phyloP scores from a whole-genome alignment of 1,284 basidiomycete species.

The Cutaneotrichosporon sp. region DNA sequence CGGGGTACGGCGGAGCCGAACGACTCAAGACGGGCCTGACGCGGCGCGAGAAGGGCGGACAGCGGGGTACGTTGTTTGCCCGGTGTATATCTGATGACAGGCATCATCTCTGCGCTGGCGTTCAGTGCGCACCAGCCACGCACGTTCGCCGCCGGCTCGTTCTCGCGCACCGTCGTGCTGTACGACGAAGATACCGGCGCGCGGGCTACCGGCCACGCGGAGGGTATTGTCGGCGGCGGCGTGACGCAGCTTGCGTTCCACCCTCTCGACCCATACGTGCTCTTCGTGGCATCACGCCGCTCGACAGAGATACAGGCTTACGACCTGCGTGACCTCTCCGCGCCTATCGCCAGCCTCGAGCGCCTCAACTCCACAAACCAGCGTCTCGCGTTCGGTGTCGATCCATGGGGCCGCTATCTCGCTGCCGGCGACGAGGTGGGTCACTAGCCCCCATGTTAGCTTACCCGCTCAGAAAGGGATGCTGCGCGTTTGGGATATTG shows the following conservation, averaged over 20 bases:
- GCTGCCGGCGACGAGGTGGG: constrained; percentile 65
- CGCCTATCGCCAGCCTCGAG: constrained; percentile 21
- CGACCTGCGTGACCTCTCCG: constrained; percentile 63
- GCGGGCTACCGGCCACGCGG: constrained; percentile 60
- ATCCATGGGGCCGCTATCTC: constrained; percentile 64
- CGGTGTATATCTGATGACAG: constrained; percentile 47
- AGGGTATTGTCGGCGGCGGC: constrained; percentile 56
- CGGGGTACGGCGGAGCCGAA: constrained; percentile 49
- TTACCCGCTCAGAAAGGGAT: constrained; percentile 26
- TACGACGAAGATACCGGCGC: constrained; percentile 59
- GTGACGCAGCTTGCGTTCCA: constrained; percentile 81
- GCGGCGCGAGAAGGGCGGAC: constrained; percentile 71
- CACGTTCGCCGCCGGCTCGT: constrained; percentile 63
- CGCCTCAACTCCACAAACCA: constrained; percentile 62
- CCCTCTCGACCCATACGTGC: constrained; percentile 60
- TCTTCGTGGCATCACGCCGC: constrained; percentile 73
- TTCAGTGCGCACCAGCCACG: constrained; percentile 66
- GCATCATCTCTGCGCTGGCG: constrained; percentile 74
- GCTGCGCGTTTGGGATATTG: constrained; percentile 39
- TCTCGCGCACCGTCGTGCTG: constrained; percentile 62
- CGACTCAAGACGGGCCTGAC: constrained; percentile 69
- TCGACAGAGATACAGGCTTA: constrained; percentile 63
- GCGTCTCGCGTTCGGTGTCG: constrained; percentile 68
- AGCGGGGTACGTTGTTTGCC: constrained; percentile 60
- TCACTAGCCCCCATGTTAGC: too few relatives aligned